Evolutionary conservation across 2,329 filamentous ascomycete genomes (phyloP).

Genomic region (Alternaria ethzedia): DNA sequence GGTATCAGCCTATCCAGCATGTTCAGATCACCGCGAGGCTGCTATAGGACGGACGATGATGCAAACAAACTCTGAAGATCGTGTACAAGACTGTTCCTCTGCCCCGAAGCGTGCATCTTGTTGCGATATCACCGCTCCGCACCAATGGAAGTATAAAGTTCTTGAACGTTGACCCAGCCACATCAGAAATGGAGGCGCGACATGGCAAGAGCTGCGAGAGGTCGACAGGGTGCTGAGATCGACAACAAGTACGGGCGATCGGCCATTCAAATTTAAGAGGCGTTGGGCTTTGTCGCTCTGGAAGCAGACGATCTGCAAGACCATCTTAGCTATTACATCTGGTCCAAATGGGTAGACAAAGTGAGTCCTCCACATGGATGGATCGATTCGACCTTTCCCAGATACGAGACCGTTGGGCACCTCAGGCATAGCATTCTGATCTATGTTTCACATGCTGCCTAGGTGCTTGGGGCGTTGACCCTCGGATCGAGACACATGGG

Average conservation of each 20-base stretch:
- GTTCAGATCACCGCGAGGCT: neutral
- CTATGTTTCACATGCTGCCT: neutral
- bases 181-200: neutral
- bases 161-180: neutral
- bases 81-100: neutral
- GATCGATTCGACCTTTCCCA: neutral
- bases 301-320: neutral
- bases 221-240: neutral
- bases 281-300: neutral
- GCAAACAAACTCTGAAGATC: neutral
- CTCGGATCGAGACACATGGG: neutral
- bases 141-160: neutral
- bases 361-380: neutral
- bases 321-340: neutral
- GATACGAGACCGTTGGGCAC: neutral
- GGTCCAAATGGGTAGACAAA: neutral
- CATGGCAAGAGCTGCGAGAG: neutral
- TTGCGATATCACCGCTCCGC: neutral
- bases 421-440: neutral
- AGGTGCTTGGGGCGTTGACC: neutral
- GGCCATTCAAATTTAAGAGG: neutral
- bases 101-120: neutral
- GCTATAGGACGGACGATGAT: neutral
- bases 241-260: neutral
- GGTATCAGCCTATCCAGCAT: neutral